These are phyloP conservation scores for Asterochloris sp. DNA, from an alignment of 139 green algal genomes.

Conservation along the genomic window DNA sequence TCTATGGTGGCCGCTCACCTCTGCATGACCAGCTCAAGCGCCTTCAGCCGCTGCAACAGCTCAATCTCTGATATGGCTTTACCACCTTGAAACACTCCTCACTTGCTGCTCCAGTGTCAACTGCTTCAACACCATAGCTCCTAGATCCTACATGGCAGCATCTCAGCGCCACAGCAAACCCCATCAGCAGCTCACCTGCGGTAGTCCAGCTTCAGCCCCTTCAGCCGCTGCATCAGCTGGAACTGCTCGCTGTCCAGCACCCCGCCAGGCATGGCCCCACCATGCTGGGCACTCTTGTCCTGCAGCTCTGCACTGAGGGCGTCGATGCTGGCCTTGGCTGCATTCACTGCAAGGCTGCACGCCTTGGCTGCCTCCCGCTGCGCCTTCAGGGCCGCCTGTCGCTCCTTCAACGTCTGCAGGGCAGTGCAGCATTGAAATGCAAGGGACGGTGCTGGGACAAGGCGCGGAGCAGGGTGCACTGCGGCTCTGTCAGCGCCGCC, in stretches of 20 bases:
- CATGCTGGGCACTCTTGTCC: constrained; percentile 21
- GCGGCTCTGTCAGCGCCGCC: too few species aligned
- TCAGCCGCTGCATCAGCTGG: constrained; percentile 41
- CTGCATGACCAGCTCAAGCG: constrained; percentile 12
- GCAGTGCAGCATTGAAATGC: too few species aligned
- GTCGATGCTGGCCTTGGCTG: constrained; percentile 54
- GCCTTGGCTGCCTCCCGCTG: constrained; percentile 41
- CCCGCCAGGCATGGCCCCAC: constrained; percentile 14
- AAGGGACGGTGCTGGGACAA: too few species aligned
- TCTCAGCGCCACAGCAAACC: too few species aligned
- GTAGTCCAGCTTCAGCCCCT: constrained; percentile 39
- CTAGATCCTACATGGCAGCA: too few species aligned
- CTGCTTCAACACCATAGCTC: too few species aligned
- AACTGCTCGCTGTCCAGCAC: constrained; percentile 54
- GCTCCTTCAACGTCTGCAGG: constrained; percentile 47
- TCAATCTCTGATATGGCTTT: background rate
- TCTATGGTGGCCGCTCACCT: too few species aligned
- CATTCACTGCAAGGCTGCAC: constrained; percentile 36
- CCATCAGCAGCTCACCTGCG: constrained; percentile 6
- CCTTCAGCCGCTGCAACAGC: constrained; percentile 55
- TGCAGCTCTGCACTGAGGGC: constrained; percentile 30
- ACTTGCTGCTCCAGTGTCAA: too few species aligned
- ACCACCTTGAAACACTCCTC: too few species aligned
- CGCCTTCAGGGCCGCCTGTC: constrained; percentile 30
- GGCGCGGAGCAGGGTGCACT: too few species aligned